Percentiles rank a stretch among this genome's conserved stretches.
Conservation (phyloP, 805 yeast genomes). For the Lachancea dasiensis region DNA sequence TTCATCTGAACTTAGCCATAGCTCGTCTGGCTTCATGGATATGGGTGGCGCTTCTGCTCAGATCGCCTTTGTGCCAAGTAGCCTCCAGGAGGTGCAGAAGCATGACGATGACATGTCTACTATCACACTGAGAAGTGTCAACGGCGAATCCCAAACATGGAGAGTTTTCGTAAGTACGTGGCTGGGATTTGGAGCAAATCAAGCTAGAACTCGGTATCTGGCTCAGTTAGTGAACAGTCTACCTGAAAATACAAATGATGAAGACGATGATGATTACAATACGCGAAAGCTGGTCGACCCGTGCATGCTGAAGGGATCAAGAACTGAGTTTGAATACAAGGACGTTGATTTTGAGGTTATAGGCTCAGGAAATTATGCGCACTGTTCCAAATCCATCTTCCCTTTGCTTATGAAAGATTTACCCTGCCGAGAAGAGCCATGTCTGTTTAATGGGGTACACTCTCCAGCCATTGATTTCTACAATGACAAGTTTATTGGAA, state of each 20-base stretch:
- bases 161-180: conserved; percentile 89
- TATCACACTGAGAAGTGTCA: conserved; percentile 57
- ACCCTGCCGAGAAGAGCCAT: conserved; percentile 84
- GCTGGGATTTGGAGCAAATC: conserved; percentile 97
- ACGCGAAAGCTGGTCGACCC: conserved; percentile 55
- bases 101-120: conserved; percentile 71
- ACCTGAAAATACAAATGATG: conserved; percentile 43
- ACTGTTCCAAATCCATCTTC: conserved; percentile 64
- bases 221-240: conserved; percentile 46
- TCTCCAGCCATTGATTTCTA: conserved; percentile 82
- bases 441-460: conserved; percentile 91
- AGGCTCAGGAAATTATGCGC: conserved; percentile 77
- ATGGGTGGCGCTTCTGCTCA: conserved; percentile 99
- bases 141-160: conserved; percentile 74
- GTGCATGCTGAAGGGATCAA: conserved; percentile 67
- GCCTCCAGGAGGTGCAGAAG: conserved; percentile 47
- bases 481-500: conserved; percentile 80
- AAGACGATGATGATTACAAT: conserved; percentile 41
- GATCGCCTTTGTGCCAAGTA: conserved; percentile 83
- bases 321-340: conserved; percentile 41
- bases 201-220: conserved; percentile 74
- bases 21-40: conserved; percentile 91
- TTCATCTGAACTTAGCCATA: conserved; percentile 32
- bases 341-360: conserved; percentile 42
- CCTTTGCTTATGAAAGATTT: conserved; percentile 72